A percentile compares a stretch with the other conserved stretches of the same genome.
phyloP scores from a whole-genome alignment of 306 rosid species.

The Cucurbita moschata region DNA sequence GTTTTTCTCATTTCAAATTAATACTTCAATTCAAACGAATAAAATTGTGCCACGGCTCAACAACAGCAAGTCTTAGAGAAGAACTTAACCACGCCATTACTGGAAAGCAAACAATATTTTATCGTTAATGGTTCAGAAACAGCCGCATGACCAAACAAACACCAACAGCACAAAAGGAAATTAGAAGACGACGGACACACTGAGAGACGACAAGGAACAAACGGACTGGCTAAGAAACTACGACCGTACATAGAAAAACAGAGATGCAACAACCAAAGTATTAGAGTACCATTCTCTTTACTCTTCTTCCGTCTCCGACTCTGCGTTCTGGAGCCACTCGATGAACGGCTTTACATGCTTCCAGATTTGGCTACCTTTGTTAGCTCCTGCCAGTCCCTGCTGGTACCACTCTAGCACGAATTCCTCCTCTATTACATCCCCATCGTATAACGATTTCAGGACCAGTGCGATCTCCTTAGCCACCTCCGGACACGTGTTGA shows the following conservation, averaged over 20 bases:
- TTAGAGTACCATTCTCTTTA: constrained; percentile 6
- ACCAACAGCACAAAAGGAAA: too few species aligned
- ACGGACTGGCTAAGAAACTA: too few species aligned
- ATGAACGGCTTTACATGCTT: constrained; percentile 37
- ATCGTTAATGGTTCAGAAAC: too few species aligned
- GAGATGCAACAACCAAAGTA: background rate
- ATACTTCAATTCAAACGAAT: too few species aligned
- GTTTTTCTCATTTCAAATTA: too few species aligned
- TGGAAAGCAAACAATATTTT: too few species aligned
- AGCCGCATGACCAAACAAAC: too few species aligned
- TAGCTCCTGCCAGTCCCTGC: constrained; percentile 23
- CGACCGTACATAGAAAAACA: background rate
- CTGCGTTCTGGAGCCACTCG: constrained; percentile 55
- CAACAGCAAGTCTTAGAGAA: too few species aligned
- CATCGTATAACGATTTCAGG: constrained; percentile 34
- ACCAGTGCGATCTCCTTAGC: constrained; percentile 39
- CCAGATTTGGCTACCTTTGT: constrained; percentile 27
- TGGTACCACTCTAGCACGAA: constrained; percentile 32
- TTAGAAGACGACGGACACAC: too few species aligned
- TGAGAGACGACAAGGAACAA: too few species aligned
- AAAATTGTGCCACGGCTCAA: too few species aligned
- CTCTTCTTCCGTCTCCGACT: constrained; percentile 49
- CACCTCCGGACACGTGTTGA: constrained; percentile 21
- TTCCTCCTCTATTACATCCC: constrained; percentile 32
- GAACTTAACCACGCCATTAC: too few species aligned